Conservation (phyloP, 257 asterid genomes). For the Rhazya stricta region DNA sequence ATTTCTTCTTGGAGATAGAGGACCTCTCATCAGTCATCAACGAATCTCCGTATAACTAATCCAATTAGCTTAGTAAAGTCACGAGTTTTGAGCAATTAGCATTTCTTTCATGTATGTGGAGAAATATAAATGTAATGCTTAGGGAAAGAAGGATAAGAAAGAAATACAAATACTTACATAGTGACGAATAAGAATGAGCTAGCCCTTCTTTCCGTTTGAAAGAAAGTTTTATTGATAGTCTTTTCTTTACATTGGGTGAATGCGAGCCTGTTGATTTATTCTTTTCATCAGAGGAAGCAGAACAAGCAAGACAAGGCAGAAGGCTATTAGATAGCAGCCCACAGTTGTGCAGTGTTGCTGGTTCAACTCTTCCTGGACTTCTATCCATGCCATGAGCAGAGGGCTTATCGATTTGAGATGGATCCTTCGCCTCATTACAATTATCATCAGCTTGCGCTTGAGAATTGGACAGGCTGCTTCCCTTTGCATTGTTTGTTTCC, state of each 20-base stretch:
- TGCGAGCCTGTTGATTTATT: constrained; percentile 36
- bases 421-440: constrained; percentile 37
- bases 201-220: constrained; percentile 68
- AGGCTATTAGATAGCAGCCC: constrained; percentile 56
- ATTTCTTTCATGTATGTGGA: background rate
- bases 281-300: constrained; percentile 53
- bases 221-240: constrained; percentile 51
- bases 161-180: constrained; percentile 42
- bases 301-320: constrained; percentile 82
- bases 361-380: constrained; percentile 30
- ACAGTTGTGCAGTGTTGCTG: constrained; percentile 43
- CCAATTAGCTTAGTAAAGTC: background rate
- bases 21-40: background rate
- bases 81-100: background rate
- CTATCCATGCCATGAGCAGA: constrained; percentile 24
- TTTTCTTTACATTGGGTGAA: constrained; percentile 48
- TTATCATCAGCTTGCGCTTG: constrained; percentile 38
- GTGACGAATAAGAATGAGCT: constrained; percentile 32
- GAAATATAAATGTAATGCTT: background rate
- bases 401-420: constrained; percentile 20
- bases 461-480: constrained; percentile 26
- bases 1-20: background rate
- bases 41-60: background rate
- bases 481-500: constrained; percentile 17
- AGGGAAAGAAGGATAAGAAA: constrained; percentile 5